Evolutionary conservation across 768 basidiomycete genomes (phyloP), one percentile per base, ranked within the genome.

Genomic region (Clavaria fumosa): DNA sequence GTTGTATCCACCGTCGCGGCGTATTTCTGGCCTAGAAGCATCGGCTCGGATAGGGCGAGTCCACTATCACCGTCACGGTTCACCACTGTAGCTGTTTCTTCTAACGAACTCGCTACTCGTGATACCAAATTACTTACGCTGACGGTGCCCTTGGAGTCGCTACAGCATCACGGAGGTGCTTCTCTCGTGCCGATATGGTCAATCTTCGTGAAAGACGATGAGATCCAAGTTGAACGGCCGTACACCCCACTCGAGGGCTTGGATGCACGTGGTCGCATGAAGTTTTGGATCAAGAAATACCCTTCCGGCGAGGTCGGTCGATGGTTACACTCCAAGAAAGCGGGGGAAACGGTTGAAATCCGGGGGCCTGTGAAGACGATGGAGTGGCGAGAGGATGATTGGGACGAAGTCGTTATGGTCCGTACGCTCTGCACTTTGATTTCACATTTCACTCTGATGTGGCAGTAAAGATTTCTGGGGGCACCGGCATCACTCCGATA

Each of bases 401-500:
- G 78, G 78, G 85, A 89, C 48, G 76, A 89, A 42, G 55, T 89
- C 34, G 58, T 89, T 11, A 73, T 89, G 78, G 85, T 77, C 50
- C 30, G 66, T 38, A n/a, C n/a, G n/a, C n/a, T n/a, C n/a, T 2
- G 4, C 40, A 23, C 31, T 15, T 20, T 35, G 12, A 33, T 34
- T 12, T 32, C 39, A 5, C 19, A n/a, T 34, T 21, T 34, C 15
- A 32, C 26, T 22, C 35, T 5, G 12, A 32, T 17, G 3, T 23
- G 7, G 14, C 23, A n/a, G n/a, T n/a, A 7, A 28, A 89, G 85
- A 75, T 89, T 38, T 86, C 83, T 31, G 85, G 85, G 24, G 85
- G 85, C 19, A 89, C 85, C 4, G 85, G 86, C 20, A 76, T 89
- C 34, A 78, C 85, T 11, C 86, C 85, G 3, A 88, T 89, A 52